These are phyloP conservation scores for Setomelanomma holmii DNA, from an alignment of 2,329 filamentous ascomycete genomes.

Conservation along the genomic window DNA sequence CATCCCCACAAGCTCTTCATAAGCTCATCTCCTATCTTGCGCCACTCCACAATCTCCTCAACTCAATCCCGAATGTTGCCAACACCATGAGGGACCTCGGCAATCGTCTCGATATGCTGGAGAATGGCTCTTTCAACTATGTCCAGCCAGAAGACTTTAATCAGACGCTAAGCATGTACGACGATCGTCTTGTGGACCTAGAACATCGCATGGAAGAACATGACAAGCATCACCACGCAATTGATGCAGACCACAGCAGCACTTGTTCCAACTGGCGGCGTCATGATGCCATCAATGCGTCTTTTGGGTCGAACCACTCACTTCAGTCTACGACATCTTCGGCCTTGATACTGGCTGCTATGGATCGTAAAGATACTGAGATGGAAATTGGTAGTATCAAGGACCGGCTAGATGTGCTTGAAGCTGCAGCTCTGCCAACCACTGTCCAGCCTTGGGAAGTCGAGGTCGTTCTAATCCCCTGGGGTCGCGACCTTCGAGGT, in stretches of 20 bases:
- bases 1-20: constrained; percentile 42
- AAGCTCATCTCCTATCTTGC: constrained; percentile 46
- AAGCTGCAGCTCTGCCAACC: constrained; percentile 67
- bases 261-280: constrained; percentile 36
- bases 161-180: constrained; percentile 71
- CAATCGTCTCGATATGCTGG: constrained; percentile 70
- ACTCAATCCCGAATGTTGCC: constrained; percentile 48
- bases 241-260: constrained; percentile 39
- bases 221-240: constrained; percentile 43
- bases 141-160: constrained; percentile 72
- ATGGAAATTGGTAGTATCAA: constrained; percentile 58
- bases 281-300: constrained; percentile 42
- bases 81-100: constrained; percentile 67
- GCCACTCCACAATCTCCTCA: constrained; percentile 46
- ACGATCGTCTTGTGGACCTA: constrained; percentile 72
- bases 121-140: constrained; percentile 73
- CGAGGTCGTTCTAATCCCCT: constrained; percentile 78
- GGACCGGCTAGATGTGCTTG: constrained; percentile 60
- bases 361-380: constrained; percentile 49
- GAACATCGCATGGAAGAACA: constrained; percentile 61
- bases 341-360: constrained; percentile 43
- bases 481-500: constrained; percentile 62
- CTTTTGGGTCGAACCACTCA: constrained; percentile 52
- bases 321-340: constrained; percentile 48
- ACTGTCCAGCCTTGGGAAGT: constrained; percentile 72